Conservation (phyloP, 2,329 filamentous ascomycete species). For the Gaeumannomyces sp. region DNA sequence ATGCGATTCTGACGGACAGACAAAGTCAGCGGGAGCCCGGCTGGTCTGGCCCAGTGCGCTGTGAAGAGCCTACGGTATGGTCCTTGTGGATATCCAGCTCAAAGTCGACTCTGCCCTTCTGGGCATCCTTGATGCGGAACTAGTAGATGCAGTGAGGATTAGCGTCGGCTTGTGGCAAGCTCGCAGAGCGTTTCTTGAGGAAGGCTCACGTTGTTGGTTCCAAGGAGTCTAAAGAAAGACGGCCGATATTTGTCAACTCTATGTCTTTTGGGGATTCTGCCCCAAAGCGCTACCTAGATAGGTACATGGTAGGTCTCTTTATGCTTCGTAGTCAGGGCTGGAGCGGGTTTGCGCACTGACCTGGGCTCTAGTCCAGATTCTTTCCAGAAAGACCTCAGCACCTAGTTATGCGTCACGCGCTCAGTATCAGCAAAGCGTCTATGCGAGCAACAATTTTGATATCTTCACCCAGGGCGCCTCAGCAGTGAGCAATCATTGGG, state of each 20-base stretch:
- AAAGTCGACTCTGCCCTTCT: conserved; percentile 64
- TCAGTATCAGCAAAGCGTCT: background rate
- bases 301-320: background rate
- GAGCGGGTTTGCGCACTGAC: conserved; percentile 39
- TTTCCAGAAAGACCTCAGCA: conserved; percentile 77
- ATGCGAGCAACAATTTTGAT: background rate
- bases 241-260: background rate
- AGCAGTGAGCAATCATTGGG: too few species aligned
- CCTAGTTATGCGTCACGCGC: conserved; percentile 40
- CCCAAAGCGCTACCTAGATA: background rate
- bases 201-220: conserved; percentile 22
- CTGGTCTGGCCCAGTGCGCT: background rate
- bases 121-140: conserved; percentile 61
- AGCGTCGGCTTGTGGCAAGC: background rate
- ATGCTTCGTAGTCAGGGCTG: background rate
- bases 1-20: conserved; percentile 59
- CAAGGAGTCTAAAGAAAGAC: conserved; percentile 30
- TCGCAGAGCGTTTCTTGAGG: background rate
- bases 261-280: background rate
- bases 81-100: conserved; percentile 68
- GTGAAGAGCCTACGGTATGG: conserved; percentile 56
- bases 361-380: conserved; percentile 85
- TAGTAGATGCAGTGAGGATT: conserved; percentile 24
- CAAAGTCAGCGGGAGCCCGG: background rate
- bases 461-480: too few species aligned